Evolutionary conservation across 1,284 basidiomycete genomes (phyloP), one percentile per base, ranked within the genome.

Genomic region (Fomitopsis schrenkii): DNA sequence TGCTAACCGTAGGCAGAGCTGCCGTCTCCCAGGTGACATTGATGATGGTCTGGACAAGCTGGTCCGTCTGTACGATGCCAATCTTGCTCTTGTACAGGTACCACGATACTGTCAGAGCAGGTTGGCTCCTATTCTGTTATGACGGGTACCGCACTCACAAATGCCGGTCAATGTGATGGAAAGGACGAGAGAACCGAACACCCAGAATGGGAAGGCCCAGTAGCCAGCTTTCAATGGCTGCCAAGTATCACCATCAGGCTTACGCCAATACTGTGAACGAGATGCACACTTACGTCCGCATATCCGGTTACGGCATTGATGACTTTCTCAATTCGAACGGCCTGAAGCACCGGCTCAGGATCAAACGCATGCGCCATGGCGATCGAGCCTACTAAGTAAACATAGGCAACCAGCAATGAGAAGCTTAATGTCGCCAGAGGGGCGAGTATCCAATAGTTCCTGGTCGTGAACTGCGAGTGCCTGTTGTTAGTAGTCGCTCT

Each of bases 1-100:
- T 80, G 63, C 75, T 79, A 5, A 77, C 62, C 4, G 76, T 76
- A 2, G 83, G 82, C 38, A 81, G 70, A 15, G 76, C 71, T 12
- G 83, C 79, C 3, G 81, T 79, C 64, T 82, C 80, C 72, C 81
- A 80, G 26, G 81, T 79, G 57, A 83, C 75, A 26, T 72, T 62
- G 62, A 82, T 80, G 59, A 84, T 75, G 38, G 75, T 71, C 33
- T 72, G 63, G 8, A 84, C 68, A 12, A 77, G 76, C 61, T 74
- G 72, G 68, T 84, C 80, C 26, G 78, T 72, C 56, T 78, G 69
- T 12, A 67, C 67, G 19, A 78, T 63, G 3, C 82, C 82, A 1
- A 79, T 80, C 65, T 71, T 79, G 10, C 78, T 77, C 50, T 71
- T 72, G 76, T 78, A 79, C 14, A 83, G 74, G 48, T 66, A 76